phyloP scores from a whole-genome alignment of 371 early-diverging fungal genomes.

The Mucor mucedo region DNA sequence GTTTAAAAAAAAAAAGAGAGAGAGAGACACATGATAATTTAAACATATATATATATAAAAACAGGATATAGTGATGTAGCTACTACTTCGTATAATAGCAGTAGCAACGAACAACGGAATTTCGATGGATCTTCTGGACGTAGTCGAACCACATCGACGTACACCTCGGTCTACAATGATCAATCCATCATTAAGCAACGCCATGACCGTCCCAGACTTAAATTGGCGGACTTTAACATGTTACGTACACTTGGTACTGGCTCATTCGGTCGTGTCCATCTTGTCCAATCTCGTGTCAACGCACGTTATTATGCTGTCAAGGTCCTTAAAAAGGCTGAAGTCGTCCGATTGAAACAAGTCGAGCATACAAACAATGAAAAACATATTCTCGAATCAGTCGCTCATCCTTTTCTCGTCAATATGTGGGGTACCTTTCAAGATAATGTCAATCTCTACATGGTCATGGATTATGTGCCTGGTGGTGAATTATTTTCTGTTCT shows the following conservation, averaged over 20 bases:
- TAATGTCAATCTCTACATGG: conserved; percentile 83
- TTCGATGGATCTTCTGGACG: neutral
- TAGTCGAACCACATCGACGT: conserved; percentile 3
- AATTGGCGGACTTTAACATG: conserved; percentile 71
- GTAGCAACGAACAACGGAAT: conserved; percentile 1
- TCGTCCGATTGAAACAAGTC: conserved; percentile 95
- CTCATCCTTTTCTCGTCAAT: conserved; percentile 95
- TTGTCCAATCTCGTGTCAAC: conserved; percentile 79
- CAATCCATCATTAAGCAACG: conserved; percentile 40
- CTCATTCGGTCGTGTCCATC: conserved; percentile 98
- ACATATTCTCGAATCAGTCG: conserved; percentile 84
- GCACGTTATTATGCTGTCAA: conserved; percentile 96
- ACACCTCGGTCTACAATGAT: conserved; percentile 39
- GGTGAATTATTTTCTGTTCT: conserved; percentile 92
- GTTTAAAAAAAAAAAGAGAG: neutral
- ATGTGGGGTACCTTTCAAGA: conserved; percentile 95
- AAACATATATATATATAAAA: neutral
- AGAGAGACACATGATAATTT: neutral
- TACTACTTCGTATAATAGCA: neutral
- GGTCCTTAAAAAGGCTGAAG: conserved; percentile 92
- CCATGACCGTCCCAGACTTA: conserved; percentile 58
- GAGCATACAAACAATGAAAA: conserved; percentile 98
- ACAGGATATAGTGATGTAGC: neutral
- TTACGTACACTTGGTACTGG: conserved; percentile 94
- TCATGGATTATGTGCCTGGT: conserved; percentile 97